Conservation (phyloP, 2,329 filamentous ascomycete species). For the Berkeleyomyces basicola region DNA sequence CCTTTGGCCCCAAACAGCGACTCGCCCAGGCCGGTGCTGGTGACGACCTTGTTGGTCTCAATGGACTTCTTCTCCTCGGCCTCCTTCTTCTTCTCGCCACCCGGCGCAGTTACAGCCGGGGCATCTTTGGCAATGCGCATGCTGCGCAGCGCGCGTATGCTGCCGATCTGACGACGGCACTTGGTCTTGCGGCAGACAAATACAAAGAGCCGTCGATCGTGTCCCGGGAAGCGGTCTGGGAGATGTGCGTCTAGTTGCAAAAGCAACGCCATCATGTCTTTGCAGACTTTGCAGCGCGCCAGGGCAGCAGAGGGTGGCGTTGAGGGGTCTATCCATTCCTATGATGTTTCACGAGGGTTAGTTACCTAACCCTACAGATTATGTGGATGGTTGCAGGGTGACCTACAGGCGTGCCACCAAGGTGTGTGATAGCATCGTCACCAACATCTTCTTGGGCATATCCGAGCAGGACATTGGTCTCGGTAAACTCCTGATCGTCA, state of each 20-base stretch:
- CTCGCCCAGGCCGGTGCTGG: conserved; percentile 37
- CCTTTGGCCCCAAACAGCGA: conserved; percentile 52
- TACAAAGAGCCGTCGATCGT: conserved; percentile 77
- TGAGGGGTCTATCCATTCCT: conserved; percentile 72
- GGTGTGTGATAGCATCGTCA: conserved; percentile 69
- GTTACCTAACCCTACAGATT: conserved; percentile 4
- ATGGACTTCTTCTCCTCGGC: conserved; percentile 23
- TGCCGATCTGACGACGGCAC: conserved; percentile 70
- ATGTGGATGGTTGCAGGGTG: not conserved
- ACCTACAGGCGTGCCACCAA: conserved; percentile 75
- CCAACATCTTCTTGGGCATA: conserved; percentile 69
- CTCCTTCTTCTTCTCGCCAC: conserved; percentile 20
- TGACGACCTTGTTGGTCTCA: conserved; percentile 19
- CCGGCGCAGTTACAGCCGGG: conserved; percentile 15
- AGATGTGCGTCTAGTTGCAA: conserved; percentile 85
- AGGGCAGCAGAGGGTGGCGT: conserved; percentile 57
- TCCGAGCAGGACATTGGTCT: conserved; percentile 78
- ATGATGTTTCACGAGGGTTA: not conserved
- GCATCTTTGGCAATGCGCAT: conserved; percentile 37
- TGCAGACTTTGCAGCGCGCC: conserved; percentile 77
- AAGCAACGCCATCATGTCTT: conserved; percentile 64
- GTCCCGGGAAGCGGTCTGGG: conserved; percentile 67
- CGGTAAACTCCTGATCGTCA: conserved; percentile 50
- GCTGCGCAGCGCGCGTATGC: conserved; percentile 58
- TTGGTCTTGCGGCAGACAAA: conserved; percentile 63